Evolutionary conservation across 2,329 filamentous ascomycete species (phyloP).

Genomic region (Aspergillus pseudoterreus): DNA sequence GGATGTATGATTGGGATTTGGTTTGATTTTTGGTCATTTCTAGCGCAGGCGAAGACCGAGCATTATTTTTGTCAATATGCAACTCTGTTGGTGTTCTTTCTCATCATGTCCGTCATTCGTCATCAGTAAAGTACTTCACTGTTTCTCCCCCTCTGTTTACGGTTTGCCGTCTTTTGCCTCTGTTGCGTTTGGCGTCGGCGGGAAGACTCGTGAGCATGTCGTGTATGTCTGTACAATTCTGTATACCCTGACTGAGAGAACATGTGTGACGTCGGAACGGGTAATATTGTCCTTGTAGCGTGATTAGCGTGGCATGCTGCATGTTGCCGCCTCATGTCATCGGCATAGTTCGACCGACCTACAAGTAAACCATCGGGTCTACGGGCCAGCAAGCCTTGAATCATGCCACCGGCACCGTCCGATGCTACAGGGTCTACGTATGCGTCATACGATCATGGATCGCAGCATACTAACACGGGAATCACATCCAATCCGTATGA

Average conservation of each 20-base stretch:
- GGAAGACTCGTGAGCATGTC: conserved; percentile 20
- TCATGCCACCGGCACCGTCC: too few species aligned
- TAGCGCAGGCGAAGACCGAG: conserved; percentile 14
- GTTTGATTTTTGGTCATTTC: conserved; percentile 15
- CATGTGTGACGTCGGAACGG: conserved; percentile 20
- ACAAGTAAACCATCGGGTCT: too few species aligned
- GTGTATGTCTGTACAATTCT: conserved; percentile 31
- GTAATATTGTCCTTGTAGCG: conserved; percentile 5
- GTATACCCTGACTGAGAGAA: conserved; percentile 30
- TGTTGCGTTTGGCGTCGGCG: conserved; percentile 21
- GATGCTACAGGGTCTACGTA: too few species aligned
- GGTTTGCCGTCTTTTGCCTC: background rate
- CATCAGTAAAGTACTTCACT: conserved; percentile 16
- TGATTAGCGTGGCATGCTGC: background rate
- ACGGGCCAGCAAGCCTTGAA: too few species aligned
- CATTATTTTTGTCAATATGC: conserved; percentile 8
- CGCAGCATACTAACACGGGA: too few species aligned
- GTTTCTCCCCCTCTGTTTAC: background rate
- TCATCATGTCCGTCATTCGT: conserved; percentile 20
- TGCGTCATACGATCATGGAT: too few species aligned
- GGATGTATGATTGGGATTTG: conserved; percentile 7
- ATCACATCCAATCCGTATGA: too few species aligned
- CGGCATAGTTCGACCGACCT: too few species aligned
- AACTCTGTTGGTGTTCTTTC: conserved; percentile 14
- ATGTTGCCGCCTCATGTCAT: background rate